Conservation (phyloP, 2,329 filamentous ascomycete genomes). For the Samsoniella hepiali region DNA sequence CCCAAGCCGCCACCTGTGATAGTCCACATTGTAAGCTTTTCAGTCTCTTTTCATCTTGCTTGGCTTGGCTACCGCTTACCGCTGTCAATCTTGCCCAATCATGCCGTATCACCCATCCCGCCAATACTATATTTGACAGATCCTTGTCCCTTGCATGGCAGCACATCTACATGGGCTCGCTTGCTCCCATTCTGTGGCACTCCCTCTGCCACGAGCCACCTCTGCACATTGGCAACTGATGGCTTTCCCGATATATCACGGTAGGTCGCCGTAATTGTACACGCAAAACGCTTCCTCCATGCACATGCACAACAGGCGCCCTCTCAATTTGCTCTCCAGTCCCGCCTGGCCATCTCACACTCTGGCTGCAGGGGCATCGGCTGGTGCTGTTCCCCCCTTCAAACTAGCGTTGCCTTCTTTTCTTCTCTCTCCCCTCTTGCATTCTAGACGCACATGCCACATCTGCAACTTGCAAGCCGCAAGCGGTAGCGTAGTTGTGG, state of each 20-base stretch:
- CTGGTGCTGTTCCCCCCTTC: neutral
- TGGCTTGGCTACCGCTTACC: neutral
- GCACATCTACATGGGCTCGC: neutral
- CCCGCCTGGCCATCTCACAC: too few species aligned
- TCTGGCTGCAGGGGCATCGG: too few species aligned
- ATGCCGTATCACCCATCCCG: neutral
- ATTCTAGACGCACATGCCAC: neutral
- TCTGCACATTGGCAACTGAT: too few species aligned
- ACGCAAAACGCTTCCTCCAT: too few species aligned
- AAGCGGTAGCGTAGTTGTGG: slow-evolving; percentile 1
- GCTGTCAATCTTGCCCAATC: neutral
- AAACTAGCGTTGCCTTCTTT: neutral
- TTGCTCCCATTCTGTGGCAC: too few species aligned
- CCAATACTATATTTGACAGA: neutral
- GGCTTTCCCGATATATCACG: too few species aligned
- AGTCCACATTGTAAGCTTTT: too few species aligned
- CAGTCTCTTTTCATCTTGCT: neutral
- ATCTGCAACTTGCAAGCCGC: neutral
- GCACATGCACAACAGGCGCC: too few species aligned
- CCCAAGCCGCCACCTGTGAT: too few species aligned
- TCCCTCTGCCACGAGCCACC: too few species aligned
- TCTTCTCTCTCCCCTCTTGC: neutral
- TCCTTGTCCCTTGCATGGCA: neutral
- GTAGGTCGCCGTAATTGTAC: too few species aligned
- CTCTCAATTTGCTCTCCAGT: too few species aligned